Base-by-base conservation (phyloP, 495 filamentous ascomycete species). In the Penicillium psychrofluorescens region DNA sequence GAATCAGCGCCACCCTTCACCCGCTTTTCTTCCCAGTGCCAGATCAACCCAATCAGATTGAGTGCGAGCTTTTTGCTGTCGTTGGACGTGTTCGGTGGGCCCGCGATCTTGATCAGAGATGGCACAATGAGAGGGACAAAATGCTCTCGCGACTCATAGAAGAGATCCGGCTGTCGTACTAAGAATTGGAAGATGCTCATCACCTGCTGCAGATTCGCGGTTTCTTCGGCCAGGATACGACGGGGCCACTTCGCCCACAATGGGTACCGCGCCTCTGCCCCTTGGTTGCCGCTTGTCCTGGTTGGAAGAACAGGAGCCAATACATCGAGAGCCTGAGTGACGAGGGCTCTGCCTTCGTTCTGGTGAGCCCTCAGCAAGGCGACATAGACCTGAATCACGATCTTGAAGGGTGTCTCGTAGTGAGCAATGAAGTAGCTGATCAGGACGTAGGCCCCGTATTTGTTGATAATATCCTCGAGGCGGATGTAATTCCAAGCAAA, bases 401-500 rank as follows among this genome's bases (percentile, higher is more conserved):
- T 96, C 72, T 97, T 97, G 39, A 86, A 77, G 1, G 94, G 94
- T 0, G 94, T 95, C 54, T 99, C 94, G 53, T 95, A 99, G 50
- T 92, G 85, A 0, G 88, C 87, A 49, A 97, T 95, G 71, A 99
- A 99, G 63, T 95, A 97, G 8, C 86, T 90, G 49, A 97, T 95
- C 4, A 97, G 77, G 9, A 96, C 90, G 58, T 99, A 97, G 7
- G 94, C 91, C 13, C 90, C 94, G 61, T 97, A 90, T 58, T 99
- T 99, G 70, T 97, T 97, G 71, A 99, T 95, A 48, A 95, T 86
- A 61, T 99, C 94, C 59, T 99, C 94, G 15, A 99, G 80, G 12
- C 88, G 82, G 45, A 97, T 97, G 58, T 92, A 97, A 27, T 90
- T 96, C 94, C 94, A 99, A 4, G 88, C 90, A 62, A 96, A 97